A percentile compares a stretch with the other conserved stretches of the same genome.
Evolutionary conservation across 495 filamentous ascomycete species (phyloP).

Genomic region (Neurospora sp.): DNA sequence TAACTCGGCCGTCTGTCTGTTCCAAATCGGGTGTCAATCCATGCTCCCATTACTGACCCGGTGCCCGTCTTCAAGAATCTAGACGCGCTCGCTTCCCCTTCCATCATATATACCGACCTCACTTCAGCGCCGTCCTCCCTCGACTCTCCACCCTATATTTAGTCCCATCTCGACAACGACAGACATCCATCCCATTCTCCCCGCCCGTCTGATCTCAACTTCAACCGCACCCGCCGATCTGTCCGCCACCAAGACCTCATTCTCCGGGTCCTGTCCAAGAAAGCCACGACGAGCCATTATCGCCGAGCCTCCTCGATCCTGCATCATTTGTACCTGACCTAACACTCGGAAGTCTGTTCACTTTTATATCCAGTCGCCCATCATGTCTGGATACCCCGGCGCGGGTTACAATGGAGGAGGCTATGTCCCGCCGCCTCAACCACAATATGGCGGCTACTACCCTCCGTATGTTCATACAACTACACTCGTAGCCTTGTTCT

Average conservation of each 20-base stretch:
- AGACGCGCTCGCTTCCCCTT: background rate
- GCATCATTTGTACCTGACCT: background rate
- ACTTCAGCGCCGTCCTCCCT: background rate
- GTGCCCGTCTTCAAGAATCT: background rate
- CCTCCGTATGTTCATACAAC: slow-evolving; percentile 22
- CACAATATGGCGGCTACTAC: slow-evolving; percentile 31
- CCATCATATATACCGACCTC: background rate
- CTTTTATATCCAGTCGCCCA: background rate
- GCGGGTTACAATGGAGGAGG: slow-evolving; percentile 29
- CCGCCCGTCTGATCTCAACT: background rate
- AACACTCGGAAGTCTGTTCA: background rate
- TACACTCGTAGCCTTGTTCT: background rate
- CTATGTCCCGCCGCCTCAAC: slow-evolving; percentile 29
- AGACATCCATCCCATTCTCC: background rate
- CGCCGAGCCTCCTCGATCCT: background rate
- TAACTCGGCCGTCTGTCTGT: background rate
- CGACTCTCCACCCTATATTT: background rate
- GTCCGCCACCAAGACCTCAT: background rate
- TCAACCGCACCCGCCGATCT: background rate
- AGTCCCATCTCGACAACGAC: background rate
- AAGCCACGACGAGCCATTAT: background rate
- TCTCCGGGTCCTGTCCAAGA: background rate
- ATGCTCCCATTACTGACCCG: background rate
- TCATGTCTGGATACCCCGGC: slow-evolving; percentile 31
- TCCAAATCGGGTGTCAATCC: background rate